Base-by-base conservation (phyloP, 148 eudicot species). In the Vaccinium vitisidaea region DNA sequence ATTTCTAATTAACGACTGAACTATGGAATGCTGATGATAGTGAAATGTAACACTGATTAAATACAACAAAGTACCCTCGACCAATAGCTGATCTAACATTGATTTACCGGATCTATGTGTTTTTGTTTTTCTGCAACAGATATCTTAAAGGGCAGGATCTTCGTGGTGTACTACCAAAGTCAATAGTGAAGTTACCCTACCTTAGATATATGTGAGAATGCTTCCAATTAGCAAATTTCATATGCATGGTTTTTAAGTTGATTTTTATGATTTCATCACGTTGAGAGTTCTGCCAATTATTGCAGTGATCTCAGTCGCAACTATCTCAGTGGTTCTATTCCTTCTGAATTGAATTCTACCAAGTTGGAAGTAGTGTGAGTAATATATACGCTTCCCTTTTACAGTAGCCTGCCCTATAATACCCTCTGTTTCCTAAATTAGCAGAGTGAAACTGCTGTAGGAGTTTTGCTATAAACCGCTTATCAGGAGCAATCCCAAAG, bases 401-500 rank as follows among this genome's bases (percentile, higher is more conserved):
- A 48, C 13, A 61, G 19, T 32, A 54, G 16, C 16, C 4, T 11
- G 18, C 39, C 11, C 27, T 16, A 13, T 55, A 56, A 8, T 55
- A 18, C 27, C 2, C 0, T 54, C 11, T 0, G 7, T 59, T 36
- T 23, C 50, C 25, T 1, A 21, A 43, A 10, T 63, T 63, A 32
- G 77, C 81, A 11, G 10, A 52, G 77, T 67, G 59, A 32, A 76
- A 21, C 55, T 85, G 3, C 71, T 84, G 56, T 88, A 92, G 94
- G 83, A 65, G 85, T 80, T 36, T 91, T 59, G 12, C 39, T 27
- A 84, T 65, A 11, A 92, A 92, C 85, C 90, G 92, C 54, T 85
- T 92, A 80, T 91, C 93, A 59, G 95, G 95, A 36, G 78, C 83
- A 39, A 89, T 92, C 82, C 95, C 95, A 46, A 56, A 63, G 30